Base-by-base conservation (phyloP, 352 stramenopile genomes). In the Phytophthora foliorum region DNA sequence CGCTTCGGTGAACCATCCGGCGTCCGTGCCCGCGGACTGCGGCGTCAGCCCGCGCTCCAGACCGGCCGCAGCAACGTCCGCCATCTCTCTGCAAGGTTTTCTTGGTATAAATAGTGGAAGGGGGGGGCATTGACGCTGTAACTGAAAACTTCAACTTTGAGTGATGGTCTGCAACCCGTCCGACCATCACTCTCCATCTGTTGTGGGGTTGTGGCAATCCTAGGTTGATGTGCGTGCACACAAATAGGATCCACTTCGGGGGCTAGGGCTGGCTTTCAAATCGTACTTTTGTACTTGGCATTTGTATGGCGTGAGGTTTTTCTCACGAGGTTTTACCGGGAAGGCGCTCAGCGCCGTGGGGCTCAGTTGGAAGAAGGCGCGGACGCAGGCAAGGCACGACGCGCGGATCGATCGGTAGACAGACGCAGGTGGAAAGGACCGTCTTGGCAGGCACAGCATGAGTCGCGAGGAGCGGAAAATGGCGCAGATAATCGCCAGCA, bases 381-480 rank as follows among this genome's bases (percentile, higher is more conserved):
- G 31, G 32, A 29, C 56, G 42, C 19, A 34, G n/a, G 45, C 38
- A 70, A 34, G 22, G 34, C 14, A 62, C 19, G 46, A 19, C 34
- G 50, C 34, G 50, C 39, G 25, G 25, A 29, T 57, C 32, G 38
- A 65, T 52, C 55, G 48, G 53, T 50, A 70, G 31, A 67, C 17
- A 45, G 41, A 24, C 39, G 29, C 32, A 57, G 21, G 38, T 9
- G 63, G 22, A 54, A 36, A 36, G 16, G 16, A 45, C 22, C 53
- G 32, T 34, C 31, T 27, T 17, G 22, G 51, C 32, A 64, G 41
- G 44, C n/a, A 32, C 39, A 79, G 60, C 19, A 92, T 92, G 84
- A 90, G 82, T 61, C 81, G 84, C 25, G 84, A 92, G 62, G 84
- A 90, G 66, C 84, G 84, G 42, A 92, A 92, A 71, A 92, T 90